Evolutionary conservation across 2,329 filamentous ascomycete genomes (phyloP).

Genomic region (Claviceps sp.): DNA sequence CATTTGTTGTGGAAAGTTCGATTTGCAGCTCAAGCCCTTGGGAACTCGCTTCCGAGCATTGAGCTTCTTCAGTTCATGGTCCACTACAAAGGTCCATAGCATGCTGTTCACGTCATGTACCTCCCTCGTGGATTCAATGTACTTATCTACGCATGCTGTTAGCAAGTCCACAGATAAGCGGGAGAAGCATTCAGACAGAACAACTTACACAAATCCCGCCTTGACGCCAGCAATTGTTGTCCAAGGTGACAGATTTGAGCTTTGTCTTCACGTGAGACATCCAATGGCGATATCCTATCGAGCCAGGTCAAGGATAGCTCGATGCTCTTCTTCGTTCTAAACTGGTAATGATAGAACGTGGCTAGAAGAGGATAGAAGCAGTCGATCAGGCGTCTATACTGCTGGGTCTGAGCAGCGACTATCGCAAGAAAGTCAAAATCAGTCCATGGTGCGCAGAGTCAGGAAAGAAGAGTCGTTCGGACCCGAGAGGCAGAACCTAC

Average conservation of each 20-base stretch:
- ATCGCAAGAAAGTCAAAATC: not conserved
- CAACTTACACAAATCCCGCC: slow-evolving; percentile 23
- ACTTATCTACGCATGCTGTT: slow-evolving; percentile 14
- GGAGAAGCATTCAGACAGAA: not conserved
- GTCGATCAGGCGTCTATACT: slow-evolving; percentile 18
- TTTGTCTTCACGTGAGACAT: slow-evolving; percentile 14
- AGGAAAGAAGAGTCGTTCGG: not conserved
- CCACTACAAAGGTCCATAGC: slow-evolving; percentile 22
- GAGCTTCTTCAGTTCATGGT: slow-evolving; percentile 27
- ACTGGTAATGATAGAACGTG: slow-evolving; percentile 28
- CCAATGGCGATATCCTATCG: slow-evolving; percentile 15
- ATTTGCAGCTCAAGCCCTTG: slow-evolving; percentile 14
- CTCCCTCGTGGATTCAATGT: slow-evolving; percentile 12
- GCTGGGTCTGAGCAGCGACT: slow-evolving; percentile 9
- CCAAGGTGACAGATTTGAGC: slow-evolving; percentile 14
- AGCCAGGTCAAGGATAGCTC: slow-evolving; percentile 26
- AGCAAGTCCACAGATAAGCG: not conserved
- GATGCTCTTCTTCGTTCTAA: slow-evolving; percentile 26
- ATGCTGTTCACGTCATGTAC: slow-evolving; percentile 10
- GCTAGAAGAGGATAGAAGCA: slow-evolving; percentile 24
- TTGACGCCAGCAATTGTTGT: slow-evolving; percentile 20
- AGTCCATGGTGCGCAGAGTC: not conserved
- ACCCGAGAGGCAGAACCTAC: slow-evolving; percentile 4
- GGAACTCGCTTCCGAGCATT: slow-evolving; percentile 19
- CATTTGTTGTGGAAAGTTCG: slow-evolving; percentile 8